Base-by-base conservation (phyloP, 1,139 yeast species). In the Protomyces inundatus region DNA sequence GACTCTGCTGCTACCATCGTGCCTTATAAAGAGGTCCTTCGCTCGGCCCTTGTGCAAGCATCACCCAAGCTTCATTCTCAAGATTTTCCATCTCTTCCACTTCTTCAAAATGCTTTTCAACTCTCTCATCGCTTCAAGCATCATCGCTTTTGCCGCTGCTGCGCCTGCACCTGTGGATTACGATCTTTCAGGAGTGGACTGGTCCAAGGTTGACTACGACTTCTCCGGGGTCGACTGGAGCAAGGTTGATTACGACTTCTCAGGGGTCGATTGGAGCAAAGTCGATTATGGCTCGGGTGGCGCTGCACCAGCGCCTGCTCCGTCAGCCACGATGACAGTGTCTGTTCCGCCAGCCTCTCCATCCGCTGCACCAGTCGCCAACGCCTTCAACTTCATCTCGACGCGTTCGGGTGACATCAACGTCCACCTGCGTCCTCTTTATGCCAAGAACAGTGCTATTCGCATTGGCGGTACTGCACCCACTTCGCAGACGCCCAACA, bases 121-220 rank as follows among this genome's bases (percentile, higher is more conserved):
- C 32, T 39, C 62, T 14, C 56, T 58, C 62, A 51, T 58, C 54
- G 62, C 62, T 1, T 52, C 62, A n/a, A 58, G 62, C 62, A 58
- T 58, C 53, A 39, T 58, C 36, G 45, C 55, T 35, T 58, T 58
- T 40, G 62, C 46, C 10, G 55, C 62, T 4, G 62, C 52, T 4
- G 40, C 37, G 14, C 61, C 61, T 6, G 42, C 40, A n/a, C 46
- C 60, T 6, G 58, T 51, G 12, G 23, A 23, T 23, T 23, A 23
- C 23, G 23, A 23, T 23, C 23, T 23, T 23, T 23, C 23, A 23
- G 12, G 3, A 2, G 39, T 48, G 32, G 53, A 48, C 35, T 48
- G 53, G 53, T 14, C 16, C 35, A 48, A 14, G 32, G 55, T 52
- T 14, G 30, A 33, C 39, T 56, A 56, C 50, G 61, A 56, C 39